phyloP scores from a whole-genome alignment of 2,329 filamentous ascomycete genomes.

The Cladosporium sp. region DNA sequence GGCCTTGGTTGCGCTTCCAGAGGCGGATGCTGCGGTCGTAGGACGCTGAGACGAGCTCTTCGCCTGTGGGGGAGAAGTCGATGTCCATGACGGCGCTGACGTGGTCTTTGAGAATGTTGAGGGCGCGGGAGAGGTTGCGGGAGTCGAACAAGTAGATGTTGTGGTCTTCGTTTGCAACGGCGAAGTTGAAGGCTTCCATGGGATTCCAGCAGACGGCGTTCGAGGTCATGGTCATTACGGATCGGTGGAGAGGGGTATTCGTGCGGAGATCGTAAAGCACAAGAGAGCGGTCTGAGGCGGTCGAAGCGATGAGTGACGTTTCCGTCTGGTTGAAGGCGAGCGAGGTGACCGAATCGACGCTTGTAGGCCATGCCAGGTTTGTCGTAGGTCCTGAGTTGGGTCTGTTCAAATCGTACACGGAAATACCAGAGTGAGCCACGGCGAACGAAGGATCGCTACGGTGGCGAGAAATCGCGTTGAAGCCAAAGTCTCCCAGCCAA shows the following conservation, averaged over 20 bases:
- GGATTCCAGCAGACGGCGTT: slow-evolving; percentile 92
- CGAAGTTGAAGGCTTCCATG: slow-evolving; percentile 95
- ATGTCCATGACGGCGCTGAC: slow-evolving; percentile 95
- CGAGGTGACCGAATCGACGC: slow-evolving; percentile 84
- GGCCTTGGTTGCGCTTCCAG: slow-evolving; percentile 78
- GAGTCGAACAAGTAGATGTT: slow-evolving; percentile 93
- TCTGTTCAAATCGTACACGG: slow-evolving; percentile 83
- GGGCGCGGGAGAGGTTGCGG: slow-evolving; percentile 80
- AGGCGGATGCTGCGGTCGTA: slow-evolving; percentile 87
- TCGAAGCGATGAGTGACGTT: slow-evolving; percentile 84
- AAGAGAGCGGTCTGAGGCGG: slow-evolving; percentile 80
- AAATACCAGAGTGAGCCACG: slow-evolving; percentile 70
- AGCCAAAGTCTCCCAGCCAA: slow-evolving; percentile 80
- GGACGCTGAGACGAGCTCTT: slow-evolving; percentile 87
- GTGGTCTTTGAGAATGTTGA: slow-evolving; percentile 89
- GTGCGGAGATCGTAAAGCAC: slow-evolving; percentile 93
- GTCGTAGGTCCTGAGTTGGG: slow-evolving; percentile 77
- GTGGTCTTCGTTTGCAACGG: slow-evolving; percentile 91
- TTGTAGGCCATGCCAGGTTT: slow-evolving; percentile 82
- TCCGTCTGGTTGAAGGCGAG: slow-evolving; percentile 92
- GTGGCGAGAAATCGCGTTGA: slow-evolving; percentile 83
- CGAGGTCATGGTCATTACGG: slow-evolving; percentile 76
- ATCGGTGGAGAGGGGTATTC: slow-evolving; percentile 77
- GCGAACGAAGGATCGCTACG: slow-evolving; percentile 78
- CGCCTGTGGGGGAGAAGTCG: slow-evolving; percentile 90